Evolutionary conservation across 345 rosid genomes (phyloP), one percentile per base, ranked within the genome.

Genomic region (Hibiscus mutabilis): DNA sequence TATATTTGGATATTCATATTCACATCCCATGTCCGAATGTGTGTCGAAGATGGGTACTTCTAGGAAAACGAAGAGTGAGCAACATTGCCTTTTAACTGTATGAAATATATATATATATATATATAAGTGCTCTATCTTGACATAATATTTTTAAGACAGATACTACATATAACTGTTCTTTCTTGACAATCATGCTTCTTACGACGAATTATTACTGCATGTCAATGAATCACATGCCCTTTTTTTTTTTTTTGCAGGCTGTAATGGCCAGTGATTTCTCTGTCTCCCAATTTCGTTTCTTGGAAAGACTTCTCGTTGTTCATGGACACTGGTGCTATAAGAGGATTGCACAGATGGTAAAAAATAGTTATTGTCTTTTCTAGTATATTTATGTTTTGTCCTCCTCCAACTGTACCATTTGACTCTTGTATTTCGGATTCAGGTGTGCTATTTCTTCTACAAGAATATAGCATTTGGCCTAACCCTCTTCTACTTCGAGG

Each of bases 281-380:
- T 13, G 86, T 95, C 63, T 91, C 97, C 18, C 97, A 95, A 80
- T 95, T 95, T 68, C 97, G 93, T 59, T 95, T 88, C 76, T 79
- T 95, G 83, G 97, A 95, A 85, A 89, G 97, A 76, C 92, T 95
- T 72, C 85, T 95, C 19, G 97, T 95, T 14, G 97, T 95, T 66
- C 99, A 95, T 78, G 99, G 97, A 73, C 99, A 95, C 79, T 95
- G 99, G 99, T 95, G 99, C 78, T 95, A 95, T 85, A 89, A 90
- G 86, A 84, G 99, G 73, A 92, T 95, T 68, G 87, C 99, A 78
- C 95, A 89, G 78, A 95, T 95, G 99, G 98, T 95, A 92, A 83
- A 47, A 37, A 72, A 49, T n/a, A n/a, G n/a, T n/a, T n/a, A 35
- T 13, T 47, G 22, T 52, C 37, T 42, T 69, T 60, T n/a, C n/a